A percentile compares a stretch with the other conserved stretches of the same genome.
Evolutionary conservation across 2,329 filamentous ascomycete genomes (phyloP).

Genomic region (Monosporascus sp.): DNA sequence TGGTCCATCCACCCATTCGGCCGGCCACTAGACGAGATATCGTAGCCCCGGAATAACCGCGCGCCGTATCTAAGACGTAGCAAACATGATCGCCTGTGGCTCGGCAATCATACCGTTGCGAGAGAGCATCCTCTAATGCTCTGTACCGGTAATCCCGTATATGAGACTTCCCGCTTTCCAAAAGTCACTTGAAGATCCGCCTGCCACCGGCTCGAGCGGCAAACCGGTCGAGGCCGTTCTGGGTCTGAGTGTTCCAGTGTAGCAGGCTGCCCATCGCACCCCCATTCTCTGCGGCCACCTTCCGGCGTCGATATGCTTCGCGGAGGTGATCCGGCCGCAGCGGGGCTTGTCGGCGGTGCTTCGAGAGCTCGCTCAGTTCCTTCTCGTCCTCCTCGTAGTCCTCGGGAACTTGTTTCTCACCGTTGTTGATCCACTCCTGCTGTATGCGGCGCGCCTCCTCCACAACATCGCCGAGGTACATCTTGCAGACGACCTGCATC

Average conservation of each 20-base stretch:
- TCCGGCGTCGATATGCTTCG: slow-evolving; percentile 67
- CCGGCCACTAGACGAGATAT: too few relatives aligned
- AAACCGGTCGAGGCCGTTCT: slow-evolving; percentile 56
- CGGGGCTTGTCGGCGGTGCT: slow-evolving; percentile 45
- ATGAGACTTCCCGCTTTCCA: too few relatives aligned
- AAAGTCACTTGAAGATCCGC: slow-evolving; percentile 45
- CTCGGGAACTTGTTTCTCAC: slow-evolving; percentile 50
- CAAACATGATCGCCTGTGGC: too few relatives aligned
- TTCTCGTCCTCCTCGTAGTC: slow-evolving; percentile 35
- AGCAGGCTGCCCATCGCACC: slow-evolving; percentile 52
- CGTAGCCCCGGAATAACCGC: too few relatives aligned
- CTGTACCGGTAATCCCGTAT: too few relatives aligned
- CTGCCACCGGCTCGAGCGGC: slow-evolving; percentile 46
- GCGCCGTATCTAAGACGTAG: too few relatives aligned
- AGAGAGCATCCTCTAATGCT: too few relatives aligned
- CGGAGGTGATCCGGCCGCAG: slow-evolving; percentile 69
- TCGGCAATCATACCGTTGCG: too few relatives aligned
- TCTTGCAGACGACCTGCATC: slow-evolving; percentile 71
- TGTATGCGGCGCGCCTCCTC: slow-evolving; percentile 67
- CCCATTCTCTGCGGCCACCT: slow-evolving; percentile 55
- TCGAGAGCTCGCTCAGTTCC: slow-evolving; percentile 27
- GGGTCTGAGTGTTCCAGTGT: slow-evolving; percentile 57
- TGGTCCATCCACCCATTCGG: too few relatives aligned
- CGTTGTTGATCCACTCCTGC: slow-evolving; percentile 60
- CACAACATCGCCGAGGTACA: slow-evolving; percentile 72